These are phyloP conservation scores for Steccherinum ochraceum DNA, from an alignment of 768 basidiomycete genomes.

Conservation along the genomic window DNA sequence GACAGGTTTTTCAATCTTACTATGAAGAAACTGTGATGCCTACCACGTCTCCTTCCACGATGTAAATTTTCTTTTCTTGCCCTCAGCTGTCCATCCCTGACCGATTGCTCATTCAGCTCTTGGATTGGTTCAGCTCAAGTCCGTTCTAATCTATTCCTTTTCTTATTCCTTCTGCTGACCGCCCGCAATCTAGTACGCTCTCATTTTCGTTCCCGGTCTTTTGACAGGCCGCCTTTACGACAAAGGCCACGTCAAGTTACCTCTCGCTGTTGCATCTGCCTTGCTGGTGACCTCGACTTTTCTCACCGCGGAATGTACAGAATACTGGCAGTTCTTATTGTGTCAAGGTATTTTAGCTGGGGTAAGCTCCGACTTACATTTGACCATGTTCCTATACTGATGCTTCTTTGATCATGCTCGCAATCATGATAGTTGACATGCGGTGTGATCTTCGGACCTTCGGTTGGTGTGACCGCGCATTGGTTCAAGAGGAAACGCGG, in stretches of 20 bases:
- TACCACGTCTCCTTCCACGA: conserved; percentile 48
- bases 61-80: conserved; percentile 32
- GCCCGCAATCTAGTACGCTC: conserved; percentile 58
- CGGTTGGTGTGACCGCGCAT: conserved; percentile 54
- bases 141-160: neutral
- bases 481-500: conserved; percentile 64
- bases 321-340: conserved; percentile 75
- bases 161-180: neutral
- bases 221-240: conserved; percentile 68
- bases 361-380: conserved; percentile 30
- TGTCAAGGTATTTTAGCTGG: conserved; percentile 68
- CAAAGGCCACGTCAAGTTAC: conserved; percentile 54
- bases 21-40: conserved; percentile 51
- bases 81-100: no score
- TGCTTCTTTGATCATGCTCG: no score
- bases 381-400: neutral
- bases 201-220: conserved; percentile 57
- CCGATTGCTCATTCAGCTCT: neutral
- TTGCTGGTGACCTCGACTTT: conserved; percentile 51
- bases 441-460: conserved; percentile 59
- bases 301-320: conserved; percentile 59
- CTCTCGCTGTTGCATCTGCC: conserved; percentile 41
- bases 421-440: conserved; percentile 17
- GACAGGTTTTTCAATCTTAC: conserved; percentile 71
- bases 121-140: conserved; percentile 82